Conservation (phyloP, 495 filamentous ascomycete genomes). For the Penicillium tannophilum region DNA sequence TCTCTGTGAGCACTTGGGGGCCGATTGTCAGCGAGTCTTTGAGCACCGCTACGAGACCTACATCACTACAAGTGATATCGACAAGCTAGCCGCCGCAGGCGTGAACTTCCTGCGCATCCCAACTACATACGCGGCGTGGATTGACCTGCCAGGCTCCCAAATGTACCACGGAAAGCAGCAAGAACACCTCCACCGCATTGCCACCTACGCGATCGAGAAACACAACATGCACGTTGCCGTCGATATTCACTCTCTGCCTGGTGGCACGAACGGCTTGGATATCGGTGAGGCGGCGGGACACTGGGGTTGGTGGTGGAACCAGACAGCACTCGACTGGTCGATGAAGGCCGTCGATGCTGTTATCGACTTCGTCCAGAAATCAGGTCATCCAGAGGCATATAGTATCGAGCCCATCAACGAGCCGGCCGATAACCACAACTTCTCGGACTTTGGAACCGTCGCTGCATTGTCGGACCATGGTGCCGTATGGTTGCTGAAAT, state of each 20-base stretch:
- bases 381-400: conserved; percentile 27
- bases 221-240: conserved; percentile 37
- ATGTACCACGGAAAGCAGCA: conserved; percentile 35
- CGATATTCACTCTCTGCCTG: conserved; percentile 37
- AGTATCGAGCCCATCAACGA: conserved; percentile 36
- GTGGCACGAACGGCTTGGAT: conserved; percentile 31
- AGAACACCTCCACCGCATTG: conserved; percentile 26
- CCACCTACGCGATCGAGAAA: conserved; percentile 29
- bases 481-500: conserved; percentile 32
- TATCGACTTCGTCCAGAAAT: conserved; percentile 28
- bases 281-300: conserved; percentile 34
- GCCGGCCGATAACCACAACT: conserved; percentile 30
- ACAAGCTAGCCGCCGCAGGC: conserved; percentile 26
- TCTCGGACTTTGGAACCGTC: conserved; percentile 32
- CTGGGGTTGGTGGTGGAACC: conserved; percentile 33
- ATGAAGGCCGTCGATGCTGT: conserved; percentile 31
- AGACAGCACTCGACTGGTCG: conserved; percentile 30
- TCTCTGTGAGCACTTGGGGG: conserved; percentile 29
- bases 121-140: conserved; percentile 31
- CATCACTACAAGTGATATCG: conserved; percentile 33
- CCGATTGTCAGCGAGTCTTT: conserved; percentile 25
- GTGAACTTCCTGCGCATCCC: conserved; percentile 36
- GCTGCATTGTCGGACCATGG: conserved; percentile 30
- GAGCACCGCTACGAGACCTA: conserved; percentile 34
- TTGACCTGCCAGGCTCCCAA: conserved; percentile 32